phyloP scores from a whole-genome alignment of 2,329 filamentous ascomycete species.

The Gyromitra esculenta region DNA sequence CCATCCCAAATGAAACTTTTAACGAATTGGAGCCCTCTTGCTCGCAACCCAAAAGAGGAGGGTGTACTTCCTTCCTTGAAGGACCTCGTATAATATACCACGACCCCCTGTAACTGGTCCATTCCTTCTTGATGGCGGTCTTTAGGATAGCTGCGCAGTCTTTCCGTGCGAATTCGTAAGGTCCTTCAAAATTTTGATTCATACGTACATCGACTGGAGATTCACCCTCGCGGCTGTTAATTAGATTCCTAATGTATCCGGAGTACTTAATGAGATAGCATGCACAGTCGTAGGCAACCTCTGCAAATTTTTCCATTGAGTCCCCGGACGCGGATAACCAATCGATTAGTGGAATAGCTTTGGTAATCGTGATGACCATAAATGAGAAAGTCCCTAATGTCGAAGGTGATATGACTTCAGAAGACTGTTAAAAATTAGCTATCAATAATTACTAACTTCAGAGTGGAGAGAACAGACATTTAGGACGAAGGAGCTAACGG shows the following conservation, averaged over 20 bases:
- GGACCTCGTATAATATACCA: conserved; percentile 41
- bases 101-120: conserved; percentile 25
- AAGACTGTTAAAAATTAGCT: conserved; percentile 29
- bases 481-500: conserved; percentile 17
- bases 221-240: conserved; percentile 29
- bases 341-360: conserved; percentile 32
- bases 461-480: background rate
- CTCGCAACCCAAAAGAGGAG: conserved; percentile 10
- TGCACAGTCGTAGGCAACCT: conserved; percentile 33
- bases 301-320: conserved; percentile 2
- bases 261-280: conserved; percentile 39
- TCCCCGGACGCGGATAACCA: conserved; percentile 35
- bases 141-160: conserved; percentile 27
- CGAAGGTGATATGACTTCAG: conserved; percentile 26
- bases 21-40: conserved; percentile 8
- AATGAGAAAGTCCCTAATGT: conserved; percentile 30
- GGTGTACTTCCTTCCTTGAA: conserved; percentile 35
- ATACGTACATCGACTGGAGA: conserved; percentile 21
- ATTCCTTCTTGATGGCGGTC: conserved; percentile 25
- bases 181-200: conserved; percentile 28
- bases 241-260: conserved; percentile 33
- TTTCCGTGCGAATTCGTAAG: conserved; percentile 17
- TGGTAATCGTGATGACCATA: conserved; percentile 24
- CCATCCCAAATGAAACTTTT: conserved; percentile 16
- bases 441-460: background rate